A percentile compares a stretch with the other conserved stretches of the same genome.
phyloP scores from a whole-genome alignment of 1,139 yeast genomes.

The Debaryomycetaceae sp. region DNA sequence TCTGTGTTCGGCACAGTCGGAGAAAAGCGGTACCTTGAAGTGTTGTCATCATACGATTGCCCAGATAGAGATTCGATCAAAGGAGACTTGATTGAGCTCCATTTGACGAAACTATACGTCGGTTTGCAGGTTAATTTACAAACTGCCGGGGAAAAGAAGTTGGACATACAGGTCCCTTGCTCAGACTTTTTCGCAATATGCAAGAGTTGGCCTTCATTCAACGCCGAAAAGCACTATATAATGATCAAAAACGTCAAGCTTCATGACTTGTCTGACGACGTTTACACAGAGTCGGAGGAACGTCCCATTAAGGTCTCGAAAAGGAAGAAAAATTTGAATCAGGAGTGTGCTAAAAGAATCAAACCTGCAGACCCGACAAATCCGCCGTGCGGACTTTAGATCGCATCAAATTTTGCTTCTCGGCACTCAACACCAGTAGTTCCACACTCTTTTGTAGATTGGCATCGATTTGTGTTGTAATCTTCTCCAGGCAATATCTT shows the following conservation, averaged over 20 bases:
- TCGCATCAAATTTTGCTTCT: too few species aligned
- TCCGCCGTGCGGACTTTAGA: too few species aligned
- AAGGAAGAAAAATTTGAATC: slow-evolving; percentile 10
- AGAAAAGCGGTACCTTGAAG: slow-evolving; percentile 24
- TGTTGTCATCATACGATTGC: slow-evolving; percentile 5
- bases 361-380: too few species aligned
- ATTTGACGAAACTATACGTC: slow-evolving; percentile 66
- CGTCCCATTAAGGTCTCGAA: slow-evolving; percentile 53
- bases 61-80: too few species aligned
- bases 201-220: slow-evolving; percentile 58
- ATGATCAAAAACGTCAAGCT: slow-evolving; percentile 70
- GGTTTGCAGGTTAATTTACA: slow-evolving; percentile 59
- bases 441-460: too few species aligned
- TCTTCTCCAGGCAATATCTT: too few species aligned
- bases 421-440: too few species aligned
- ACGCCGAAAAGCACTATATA: slow-evolving; percentile 48
- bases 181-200: slow-evolving; percentile 77
- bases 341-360: slow-evolving; percentile 7
- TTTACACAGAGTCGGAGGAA: slow-evolving; percentile 66
- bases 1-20: slow-evolving; percentile 40
- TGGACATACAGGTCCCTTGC: slow-evolving; percentile 88
- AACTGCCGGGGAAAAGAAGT: slow-evolving; percentile 42
- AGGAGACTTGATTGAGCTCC: slow-evolving; percentile 30
- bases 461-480: too few species aligned
- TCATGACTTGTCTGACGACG: slow-evolving; percentile 80